Percentiles rank a stretch among this genome's conserved stretches.
These are phyloP conservation scores for Penicillium tannophilum DNA, from an alignment of 495 filamentous ascomycete genomes.

Conservation along the genomic window DNA sequence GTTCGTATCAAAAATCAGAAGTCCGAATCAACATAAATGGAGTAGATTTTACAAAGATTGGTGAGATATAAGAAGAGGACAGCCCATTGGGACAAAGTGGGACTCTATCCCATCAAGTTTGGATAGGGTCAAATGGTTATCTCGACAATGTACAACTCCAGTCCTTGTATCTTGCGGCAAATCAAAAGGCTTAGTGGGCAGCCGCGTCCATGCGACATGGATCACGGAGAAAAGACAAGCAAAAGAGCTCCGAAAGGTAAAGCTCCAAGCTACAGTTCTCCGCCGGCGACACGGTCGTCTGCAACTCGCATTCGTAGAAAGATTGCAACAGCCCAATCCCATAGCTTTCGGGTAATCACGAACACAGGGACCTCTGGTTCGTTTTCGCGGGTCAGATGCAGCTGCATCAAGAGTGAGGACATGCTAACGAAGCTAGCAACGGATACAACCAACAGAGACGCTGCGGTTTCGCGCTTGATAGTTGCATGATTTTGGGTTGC, in stretches of 20 bases:
- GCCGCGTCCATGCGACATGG: background rate
- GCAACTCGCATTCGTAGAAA: slow-evolving; percentile 46
- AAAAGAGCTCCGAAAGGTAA: background rate
- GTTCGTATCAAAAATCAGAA: background rate
- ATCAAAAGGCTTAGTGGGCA: background rate
- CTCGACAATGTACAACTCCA: slow-evolving; percentile 14
- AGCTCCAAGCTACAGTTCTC: slow-evolving; percentile 27
- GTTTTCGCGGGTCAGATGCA: slow-evolving; percentile 66
- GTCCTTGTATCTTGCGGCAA: background rate
- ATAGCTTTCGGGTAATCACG: slow-evolving; percentile 50
- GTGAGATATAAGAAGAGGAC: slow-evolving; percentile 9
- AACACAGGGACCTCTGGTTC: slow-evolving; percentile 65
- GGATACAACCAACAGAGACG: slow-evolving; percentile 75
- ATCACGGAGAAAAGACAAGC: slow-evolving; percentile 9
- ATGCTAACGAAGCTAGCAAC: slow-evolving; percentile 76
- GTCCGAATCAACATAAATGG: slow-evolving; percentile 5
- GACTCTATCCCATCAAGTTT: slow-evolving; percentile 9
- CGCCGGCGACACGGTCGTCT: slow-evolving; percentile 26
- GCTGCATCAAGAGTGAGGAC: slow-evolving; percentile 66
- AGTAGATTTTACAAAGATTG: slow-evolving; percentile 28
- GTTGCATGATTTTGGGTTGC: slow-evolving; percentile 78
- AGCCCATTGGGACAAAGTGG: background rate
- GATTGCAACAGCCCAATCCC: slow-evolving; percentile 45
- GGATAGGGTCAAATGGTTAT: background rate
- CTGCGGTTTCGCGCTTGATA: slow-evolving; percentile 78